Evolutionary conservation across 148 eudicot genomes (phyloP), one percentile per base, ranked within the genome.

Genomic region (Camellia japonica): DNA sequence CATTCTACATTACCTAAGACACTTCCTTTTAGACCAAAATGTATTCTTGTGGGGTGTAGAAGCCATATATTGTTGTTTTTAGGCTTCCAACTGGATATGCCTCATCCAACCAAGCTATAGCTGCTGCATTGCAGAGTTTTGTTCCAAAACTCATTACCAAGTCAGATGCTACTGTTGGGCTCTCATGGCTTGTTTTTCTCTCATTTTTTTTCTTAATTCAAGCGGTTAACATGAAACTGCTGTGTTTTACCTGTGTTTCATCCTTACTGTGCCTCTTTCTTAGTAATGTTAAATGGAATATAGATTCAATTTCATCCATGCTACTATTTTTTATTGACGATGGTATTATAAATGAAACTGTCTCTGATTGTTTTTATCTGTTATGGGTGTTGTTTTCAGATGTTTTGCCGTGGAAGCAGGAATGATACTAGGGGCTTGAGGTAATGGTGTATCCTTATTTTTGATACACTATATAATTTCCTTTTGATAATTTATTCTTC

Each of bases 401-500:
- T 93, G 83, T 95, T 93, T 85, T 95, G 99, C 79, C 97, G 97
- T 63, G 99, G 99, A 76, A 95, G 99, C 91, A 92, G 80, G 81
- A 93, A 92, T 79, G 99, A 92, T 65, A 95, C 97, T 23, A 86
- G 99, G 84, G 99, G 97, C 80, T 93, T 93, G 76, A 95, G 99
- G 99, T 95, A 90, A 79, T 54, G 77, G 14, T 71, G 5, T 64
- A 65, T 75, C 16, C 55, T 79, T 77, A 46, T 75, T 55, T n/a
- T 67, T 20, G 52, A 46, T 73, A 19, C 67, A 70, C 59, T 49
- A 15, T 63, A 75, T 59, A 15, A 66, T 19, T 81, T 49, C 46
- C 47, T 8, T 65, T 47, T 73, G 52, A 7, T 49, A 49, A 49
- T 49, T 49, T 49, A 49, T 49, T 49, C 52, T 49, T 49, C 5